Evolutionary conservation across 345 rosid species (phyloP).

Genomic region (Capsella bursapastoris): DNA sequence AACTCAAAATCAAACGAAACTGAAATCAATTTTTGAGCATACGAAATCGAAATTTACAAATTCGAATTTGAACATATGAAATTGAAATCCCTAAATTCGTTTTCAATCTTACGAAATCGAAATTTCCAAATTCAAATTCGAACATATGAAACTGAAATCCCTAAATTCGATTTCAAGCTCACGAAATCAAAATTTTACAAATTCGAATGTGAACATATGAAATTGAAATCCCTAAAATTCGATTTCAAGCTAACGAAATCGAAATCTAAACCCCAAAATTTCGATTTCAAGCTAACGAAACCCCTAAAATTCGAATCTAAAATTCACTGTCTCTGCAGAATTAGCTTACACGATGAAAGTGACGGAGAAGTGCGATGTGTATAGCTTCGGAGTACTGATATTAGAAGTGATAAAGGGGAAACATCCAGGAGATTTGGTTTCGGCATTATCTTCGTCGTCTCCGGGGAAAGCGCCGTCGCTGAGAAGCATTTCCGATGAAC

Average conservation of each 20-base stretch:
- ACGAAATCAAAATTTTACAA: too few species aligned
- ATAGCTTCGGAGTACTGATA: constrained; percentile 34
- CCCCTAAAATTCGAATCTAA: too few species aligned
- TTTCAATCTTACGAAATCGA: too few species aligned
- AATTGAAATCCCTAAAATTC: neutral
- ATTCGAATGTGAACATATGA: too few species aligned
- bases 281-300: neutral
- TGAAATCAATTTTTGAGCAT: neutral
- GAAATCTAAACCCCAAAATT: neutral
- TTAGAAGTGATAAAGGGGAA: constrained; percentile 41
- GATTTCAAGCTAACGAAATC: neutral
- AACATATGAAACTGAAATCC: neutral
- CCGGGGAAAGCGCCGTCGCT: neutral
- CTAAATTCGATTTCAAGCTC: neutral
- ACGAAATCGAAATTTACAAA: too few species aligned
- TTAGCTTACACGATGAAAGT: too few species aligned
- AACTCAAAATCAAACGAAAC: neutral
- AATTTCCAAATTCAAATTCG: too few species aligned
- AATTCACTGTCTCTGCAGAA: neutral
- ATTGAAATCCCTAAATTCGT: too few species aligned
- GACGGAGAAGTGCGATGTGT: too few species aligned
- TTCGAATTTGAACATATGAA: neutral
- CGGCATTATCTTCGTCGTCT: neutral
- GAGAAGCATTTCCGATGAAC: constrained; percentile 4
- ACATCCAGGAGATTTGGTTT: constrained; percentile 43